phyloP scores from a whole-genome alignment of 2,329 filamentous ascomycete species.

The Xylaria hypoxylon region DNA sequence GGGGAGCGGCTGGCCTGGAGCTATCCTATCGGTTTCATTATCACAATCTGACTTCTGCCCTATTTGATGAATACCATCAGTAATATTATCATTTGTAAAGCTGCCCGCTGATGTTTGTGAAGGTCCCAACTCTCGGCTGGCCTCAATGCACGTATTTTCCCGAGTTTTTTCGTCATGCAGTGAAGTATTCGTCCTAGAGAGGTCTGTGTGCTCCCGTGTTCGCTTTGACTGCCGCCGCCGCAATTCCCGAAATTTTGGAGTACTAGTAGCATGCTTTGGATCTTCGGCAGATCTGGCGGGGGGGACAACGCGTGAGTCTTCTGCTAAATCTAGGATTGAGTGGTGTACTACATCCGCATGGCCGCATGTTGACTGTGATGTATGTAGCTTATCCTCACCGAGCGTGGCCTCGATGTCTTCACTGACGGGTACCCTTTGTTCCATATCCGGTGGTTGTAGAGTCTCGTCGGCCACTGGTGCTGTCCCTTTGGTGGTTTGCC shows the following conservation, averaged over 20 bases:
- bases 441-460: background rate
- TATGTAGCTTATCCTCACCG: background rate
- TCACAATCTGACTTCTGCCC: background rate
- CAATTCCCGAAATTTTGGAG: constrained; percentile 18
- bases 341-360: background rate
- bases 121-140: background rate
- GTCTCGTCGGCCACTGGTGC: background rate
- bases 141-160: constrained; percentile 10
- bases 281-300: background rate
- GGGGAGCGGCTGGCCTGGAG: background rate
- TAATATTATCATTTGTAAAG: background rate
- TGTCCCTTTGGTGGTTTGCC: background rate
- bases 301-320: background rate
- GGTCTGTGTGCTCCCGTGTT: constrained; percentile 37
- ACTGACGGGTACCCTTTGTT: background rate
- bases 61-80: background rate
- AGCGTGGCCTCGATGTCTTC: background rate
- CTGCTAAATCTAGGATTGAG: background rate
- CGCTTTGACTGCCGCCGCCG: constrained; percentile 35
- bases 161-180: constrained; percentile 11
- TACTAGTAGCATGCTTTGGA: constrained; percentile 5
- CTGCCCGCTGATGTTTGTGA: background rate
- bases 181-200: constrained; percentile 32
- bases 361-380: background rate
- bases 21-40: background rate